Evolutionary conservation across 345 rosid genomes (phyloP), one percentile per base, ranked within the genome.

Genomic region (Citropsis articulata): DNA sequence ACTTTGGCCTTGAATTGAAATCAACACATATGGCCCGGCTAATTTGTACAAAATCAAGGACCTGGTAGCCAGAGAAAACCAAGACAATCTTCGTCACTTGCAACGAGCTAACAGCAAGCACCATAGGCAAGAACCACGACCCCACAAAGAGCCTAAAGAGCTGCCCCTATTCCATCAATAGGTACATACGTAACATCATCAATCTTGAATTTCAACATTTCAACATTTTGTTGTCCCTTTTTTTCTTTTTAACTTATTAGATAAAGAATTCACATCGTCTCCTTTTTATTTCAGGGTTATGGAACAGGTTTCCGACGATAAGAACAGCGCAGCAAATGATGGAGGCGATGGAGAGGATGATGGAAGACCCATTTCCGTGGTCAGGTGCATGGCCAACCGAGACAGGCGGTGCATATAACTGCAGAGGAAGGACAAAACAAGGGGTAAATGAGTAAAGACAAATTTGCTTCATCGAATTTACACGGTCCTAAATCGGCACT

Each of bases 251-350:
- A 42, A 42, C 14, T 42, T 10, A 42, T 45, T 45, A 45, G 50
- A 12, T 45, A 45, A 45, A 24, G 61, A 38, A 18, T 50, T 53
- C 4, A 9, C 28, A 10, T 9, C 14, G 14, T 24, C 25, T 25
- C 13, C 27, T 16, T 22, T 64, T 16, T 2, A 16, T 25, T 67
- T 60, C 84, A 88, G 86, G 84, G 50, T 65, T 84, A 71, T 82
- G 84, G 89, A 85, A 86, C 72, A 73, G 89, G 71, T 91, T 86
- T 73, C 89, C 94, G n/a, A 81, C 90, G 4, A 88, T 86, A 4
- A 88, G 86, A 83, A 89, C 93, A 66, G 93, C 86, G 62, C 86
- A 88, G 75, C 86, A 87, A 73, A 89, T 90, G 90, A 88, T 89
- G 87, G 93, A 91, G 71, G 84, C 94, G 18, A 89, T 87, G 89